Evolutionary conservation across 805 yeast genomes (phyloP).

Genomic region (Teunomyces aglyptinius): DNA sequence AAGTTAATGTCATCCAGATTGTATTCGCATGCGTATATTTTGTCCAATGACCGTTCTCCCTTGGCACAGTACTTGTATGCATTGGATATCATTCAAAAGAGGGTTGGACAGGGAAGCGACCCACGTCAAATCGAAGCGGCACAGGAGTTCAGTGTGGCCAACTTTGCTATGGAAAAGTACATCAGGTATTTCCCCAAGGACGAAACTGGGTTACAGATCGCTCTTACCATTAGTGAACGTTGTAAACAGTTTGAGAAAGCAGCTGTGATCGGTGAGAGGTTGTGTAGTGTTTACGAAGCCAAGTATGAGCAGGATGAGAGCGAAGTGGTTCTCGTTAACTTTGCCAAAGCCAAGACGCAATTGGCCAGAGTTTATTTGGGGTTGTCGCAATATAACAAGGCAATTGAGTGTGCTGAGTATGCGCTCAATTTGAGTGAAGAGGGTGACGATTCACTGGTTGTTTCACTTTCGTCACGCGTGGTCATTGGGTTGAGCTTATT

Average conservation of each 20-base stretch:
- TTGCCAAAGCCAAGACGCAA: conserved; percentile 63
- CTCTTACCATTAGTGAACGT: conserved; percentile 63
- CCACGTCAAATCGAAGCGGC: conserved; percentile 56
- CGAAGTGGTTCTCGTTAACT: conserved; percentile 45
- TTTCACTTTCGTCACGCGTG: conserved; percentile 55
- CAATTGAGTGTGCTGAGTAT: conserved; percentile 60
- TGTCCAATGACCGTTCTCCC: conserved; percentile 73
- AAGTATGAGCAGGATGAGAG: conserved; percentile 57
- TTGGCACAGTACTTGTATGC: conserved; percentile 74
- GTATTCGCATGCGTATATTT: conserved; percentile 73
- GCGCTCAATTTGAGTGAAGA: conserved; percentile 50
- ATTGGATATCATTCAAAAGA: conserved; percentile 47
- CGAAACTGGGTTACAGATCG: conserved; percentile 53
- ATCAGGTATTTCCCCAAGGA: conserved; percentile 62
- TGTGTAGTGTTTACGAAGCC: conserved; percentile 51
- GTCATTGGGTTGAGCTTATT: conserved; percentile 72
- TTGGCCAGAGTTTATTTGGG: conserved; percentile 73
- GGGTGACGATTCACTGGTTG: conserved; percentile 28
- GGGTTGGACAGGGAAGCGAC: conserved; percentile 43
- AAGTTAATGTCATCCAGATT: conserved; percentile 49
- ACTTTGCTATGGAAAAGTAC: conserved; percentile 62
- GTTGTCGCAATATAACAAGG: conserved; percentile 47
- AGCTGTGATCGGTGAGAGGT: conserved; percentile 40
- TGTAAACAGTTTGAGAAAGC: conserved; percentile 62
- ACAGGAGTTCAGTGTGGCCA: conserved; percentile 67